Base-by-base conservation (phyloP, 805 yeast genomes). In the Millerago galiae region DNA sequence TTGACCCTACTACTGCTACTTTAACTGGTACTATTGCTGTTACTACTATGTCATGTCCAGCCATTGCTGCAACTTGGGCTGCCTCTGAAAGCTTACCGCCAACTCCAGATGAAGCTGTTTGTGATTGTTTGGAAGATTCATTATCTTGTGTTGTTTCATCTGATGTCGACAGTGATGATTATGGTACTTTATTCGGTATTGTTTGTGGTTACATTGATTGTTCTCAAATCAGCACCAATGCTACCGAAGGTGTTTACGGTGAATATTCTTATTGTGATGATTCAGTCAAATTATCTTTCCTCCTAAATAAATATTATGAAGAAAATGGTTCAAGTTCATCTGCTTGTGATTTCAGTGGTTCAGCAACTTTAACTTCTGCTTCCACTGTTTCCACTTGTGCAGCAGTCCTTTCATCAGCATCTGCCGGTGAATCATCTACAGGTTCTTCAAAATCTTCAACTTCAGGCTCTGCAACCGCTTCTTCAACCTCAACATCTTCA, bases 61-160 rank as follows among this genome's bases (percentile, higher is more conserved):
- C 75, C 3, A 51, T 74, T 44, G 72, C 72, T 33, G 39, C 65
- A 13, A 60, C 74, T 55, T 86, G 95, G 95, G 65, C 61, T 49
- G 93, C 90, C 16, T 63, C 82, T 12, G 69, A 82, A 18, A 62
- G 61, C 12, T 71, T 86, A 55, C 95, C 95, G 32, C 93, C 91
- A 52, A 79, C 90, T 29, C 95, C 95, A 40, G 71, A 82, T 52
- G 62, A 72, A 51, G 72, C 62, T 36, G 73, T 75, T 37, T 86
- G 95, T 67, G 72, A 73, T 50, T 86, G 95, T 68, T 50, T 82
- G 41, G 55, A 63, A 29, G 46, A 58, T 17, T 65, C 84, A 5
- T 69, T 77, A 34, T 48, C 55, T n/a, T 86, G 95, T 69, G 80
- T 74, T 29, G 74, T 85, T 36, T 54, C 68, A 21, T 70, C 62